These are phyloP conservation scores for Sherardia arvensis DNA, from an alignment of 257 asterid species.

Conservation along the genomic window DNA sequence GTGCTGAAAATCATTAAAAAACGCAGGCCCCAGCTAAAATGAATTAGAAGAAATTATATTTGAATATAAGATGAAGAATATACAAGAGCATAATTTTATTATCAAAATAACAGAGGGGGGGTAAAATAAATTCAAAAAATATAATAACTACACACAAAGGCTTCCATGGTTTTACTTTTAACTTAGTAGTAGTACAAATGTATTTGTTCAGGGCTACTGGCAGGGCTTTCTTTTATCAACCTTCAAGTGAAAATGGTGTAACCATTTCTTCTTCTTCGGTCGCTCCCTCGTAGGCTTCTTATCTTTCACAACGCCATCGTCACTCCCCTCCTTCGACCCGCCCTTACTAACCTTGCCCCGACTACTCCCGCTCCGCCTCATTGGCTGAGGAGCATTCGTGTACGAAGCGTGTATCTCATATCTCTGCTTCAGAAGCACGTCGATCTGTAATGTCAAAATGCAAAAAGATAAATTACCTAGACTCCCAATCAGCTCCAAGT, in stretches of 20 bases:
- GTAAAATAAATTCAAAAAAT: not conserved
- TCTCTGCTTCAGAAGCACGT: slow-evolving; percentile 88
- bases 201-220: slow-evolving; percentile 22
- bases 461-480: not conserved
- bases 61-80: slow-evolving; percentile 16
- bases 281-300: slow-evolving; percentile 52
- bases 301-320: slow-evolving; percentile 41
- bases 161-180: not conserved
- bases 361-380: slow-evolving; percentile 58
- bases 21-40: too few species aligned
- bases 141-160: slow-evolving; percentile 19
- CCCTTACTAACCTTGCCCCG: slow-evolving; percentile 47
- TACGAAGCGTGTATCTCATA: slow-evolving; percentile 76
- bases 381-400: slow-evolving; percentile 43
- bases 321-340: slow-evolving; percentile 38
- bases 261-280: slow-evolving; percentile 78
- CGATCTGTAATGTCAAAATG: slow-evolving; percentile 44
- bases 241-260: slow-evolving; percentile 58
- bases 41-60: not conserved
- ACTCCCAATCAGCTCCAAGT: too few species aligned
- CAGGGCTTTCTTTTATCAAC: slow-evolving; percentile 87
- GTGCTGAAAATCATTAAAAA: too few species aligned
- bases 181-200: not conserved
- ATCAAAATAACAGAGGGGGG: not conserved
- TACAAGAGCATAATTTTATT: slow-evolving; percentile 25